phyloP scores from a whole-genome alignment of 2,329 filamentous ascomycete species.

The Colletotrichum sp. region DNA sequence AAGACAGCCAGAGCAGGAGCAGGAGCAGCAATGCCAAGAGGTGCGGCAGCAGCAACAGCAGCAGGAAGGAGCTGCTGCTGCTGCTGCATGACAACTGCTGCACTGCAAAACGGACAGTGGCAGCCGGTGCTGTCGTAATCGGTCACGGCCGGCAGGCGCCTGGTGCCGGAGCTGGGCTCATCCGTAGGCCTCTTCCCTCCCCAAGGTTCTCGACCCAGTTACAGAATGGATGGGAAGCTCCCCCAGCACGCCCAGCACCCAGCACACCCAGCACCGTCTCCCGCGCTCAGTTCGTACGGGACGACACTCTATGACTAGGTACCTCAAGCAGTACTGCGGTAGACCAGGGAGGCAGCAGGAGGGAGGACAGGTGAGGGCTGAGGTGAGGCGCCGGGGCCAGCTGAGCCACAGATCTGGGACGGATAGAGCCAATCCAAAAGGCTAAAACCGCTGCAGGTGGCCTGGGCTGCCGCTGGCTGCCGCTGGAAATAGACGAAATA shows the following conservation, averaged over 20 bases:
- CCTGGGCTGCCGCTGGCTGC: background rate
- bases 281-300: background rate
- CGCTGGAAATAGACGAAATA: slow-evolving; percentile 9
- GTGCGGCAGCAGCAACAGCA: background rate
- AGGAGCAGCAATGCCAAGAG: background rate
- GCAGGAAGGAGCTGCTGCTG: too few relatives aligned
- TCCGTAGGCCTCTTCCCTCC: slow-evolving; percentile 17
- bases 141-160: slow-evolving; percentile 4
- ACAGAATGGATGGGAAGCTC: background rate
- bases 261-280: background rate
- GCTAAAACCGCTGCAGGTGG: background rate
- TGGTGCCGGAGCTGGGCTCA: slow-evolving; percentile 12
- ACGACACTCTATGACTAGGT: background rate
- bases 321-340: too few relatives aligned
- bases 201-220: slow-evolving; percentile 17
- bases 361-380: background rate
- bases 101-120: background rate
- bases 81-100: background rate
- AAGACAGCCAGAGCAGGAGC: background rate
- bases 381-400: slow-evolving; percentile 11
- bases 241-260: too few relatives aligned
- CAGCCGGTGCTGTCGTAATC: slow-evolving; percentile 4
- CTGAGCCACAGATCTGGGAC: slow-evolving; percentile 18
- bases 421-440: background rate
- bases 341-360: background rate